Evolutionary conservation across 768 basidiomycete genomes (phyloP).

Genomic region (Amanita thiersii): DNA sequence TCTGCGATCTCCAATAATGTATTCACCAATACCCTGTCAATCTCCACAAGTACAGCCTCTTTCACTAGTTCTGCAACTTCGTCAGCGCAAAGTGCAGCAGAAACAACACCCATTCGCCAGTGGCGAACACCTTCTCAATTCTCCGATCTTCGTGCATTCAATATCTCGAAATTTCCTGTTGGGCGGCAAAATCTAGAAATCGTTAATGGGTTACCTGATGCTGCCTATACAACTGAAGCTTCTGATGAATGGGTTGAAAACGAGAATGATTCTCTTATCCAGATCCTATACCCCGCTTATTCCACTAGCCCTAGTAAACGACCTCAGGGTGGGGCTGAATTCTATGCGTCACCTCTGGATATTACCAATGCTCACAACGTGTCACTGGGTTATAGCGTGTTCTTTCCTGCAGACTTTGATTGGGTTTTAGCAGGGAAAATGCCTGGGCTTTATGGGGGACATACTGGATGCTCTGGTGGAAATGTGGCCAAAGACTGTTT

Average conservation of each 20-base stretch:
- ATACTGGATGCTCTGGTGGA: constrained; percentile 64
- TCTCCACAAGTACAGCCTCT: too few relatives aligned
- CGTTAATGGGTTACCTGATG: constrained; percentile 39
- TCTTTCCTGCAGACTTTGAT: constrained; percentile 66
- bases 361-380: constrained; percentile 42
- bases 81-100: not conserved
- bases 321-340: constrained; percentile 68
- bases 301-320: constrained; percentile 61
- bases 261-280: constrained; percentile 36
- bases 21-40: too few relatives aligned
- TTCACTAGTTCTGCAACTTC: not conserved
- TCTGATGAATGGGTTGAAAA: constrained; percentile 3
- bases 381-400: constrained; percentile 62
- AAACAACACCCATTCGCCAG: constrained; percentile 2
- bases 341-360: constrained; percentile 42
- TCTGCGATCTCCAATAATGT: too few relatives aligned
- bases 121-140: constrained; percentile 50
- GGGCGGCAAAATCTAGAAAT: constrained; percentile 49
- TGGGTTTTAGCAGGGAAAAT: constrained; percentile 82
- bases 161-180: constrained; percentile 45
- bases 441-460: constrained; percentile 73
- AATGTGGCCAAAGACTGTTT: constrained; percentile 68
- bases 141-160: constrained; percentile 53
- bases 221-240: constrained; percentile 15
- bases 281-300: constrained; percentile 57